These are phyloP conservation scores for Rheum nobile DNA, from an alignment of 148 eudicot genomes.

Conservation along the genomic window DNA sequence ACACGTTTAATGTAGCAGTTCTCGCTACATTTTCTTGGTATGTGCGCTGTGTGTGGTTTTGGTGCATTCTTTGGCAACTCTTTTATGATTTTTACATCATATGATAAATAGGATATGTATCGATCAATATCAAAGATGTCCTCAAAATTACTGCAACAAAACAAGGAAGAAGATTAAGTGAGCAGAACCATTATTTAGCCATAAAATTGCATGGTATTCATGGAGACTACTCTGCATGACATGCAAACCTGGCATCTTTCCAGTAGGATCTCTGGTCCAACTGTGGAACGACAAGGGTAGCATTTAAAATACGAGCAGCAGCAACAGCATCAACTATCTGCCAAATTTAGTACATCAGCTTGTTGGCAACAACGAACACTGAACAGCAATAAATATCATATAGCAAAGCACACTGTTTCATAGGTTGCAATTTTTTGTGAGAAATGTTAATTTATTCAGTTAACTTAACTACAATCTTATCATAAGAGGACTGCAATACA, in stretches of 20 bases:
- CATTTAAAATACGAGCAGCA: constrained; percentile 95
- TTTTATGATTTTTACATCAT: constrained; percentile 71
- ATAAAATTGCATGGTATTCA: neutral
- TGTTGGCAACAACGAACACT: neutral
- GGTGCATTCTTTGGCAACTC: constrained; percentile 63
- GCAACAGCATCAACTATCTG: constrained; percentile 98
- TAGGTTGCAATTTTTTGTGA: neutral
- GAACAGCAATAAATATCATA: neutral
- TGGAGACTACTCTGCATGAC: neutral
- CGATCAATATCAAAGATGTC: constrained; percentile 81
- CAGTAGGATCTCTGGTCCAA: constrained; percentile 90
- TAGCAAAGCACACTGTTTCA: neutral
- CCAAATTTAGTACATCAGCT: constrained; percentile 9
- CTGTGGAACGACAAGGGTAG: constrained; percentile 85
- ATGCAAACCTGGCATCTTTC: constrained; percentile 83
- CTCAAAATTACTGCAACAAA: constrained; percentile 67
- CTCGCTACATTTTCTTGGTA: constrained; percentile 90
- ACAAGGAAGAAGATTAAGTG: constrained; percentile 12
- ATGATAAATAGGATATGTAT: constrained; percentile 61
- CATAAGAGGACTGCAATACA: neutral
- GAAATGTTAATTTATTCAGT: neutral
- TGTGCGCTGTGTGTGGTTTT: constrained; percentile 69
- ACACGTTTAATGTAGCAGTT: constrained; percentile 70
- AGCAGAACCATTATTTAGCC: neutral
- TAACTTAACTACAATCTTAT: neutral